A percentile compares a stretch with the other conserved stretches of the same genome.
These are phyloP conservation scores for Dendrostoma leiphaemia DNA, from an alignment of 2,329 filamentous ascomycete genomes.

Conservation along the genomic window DNA sequence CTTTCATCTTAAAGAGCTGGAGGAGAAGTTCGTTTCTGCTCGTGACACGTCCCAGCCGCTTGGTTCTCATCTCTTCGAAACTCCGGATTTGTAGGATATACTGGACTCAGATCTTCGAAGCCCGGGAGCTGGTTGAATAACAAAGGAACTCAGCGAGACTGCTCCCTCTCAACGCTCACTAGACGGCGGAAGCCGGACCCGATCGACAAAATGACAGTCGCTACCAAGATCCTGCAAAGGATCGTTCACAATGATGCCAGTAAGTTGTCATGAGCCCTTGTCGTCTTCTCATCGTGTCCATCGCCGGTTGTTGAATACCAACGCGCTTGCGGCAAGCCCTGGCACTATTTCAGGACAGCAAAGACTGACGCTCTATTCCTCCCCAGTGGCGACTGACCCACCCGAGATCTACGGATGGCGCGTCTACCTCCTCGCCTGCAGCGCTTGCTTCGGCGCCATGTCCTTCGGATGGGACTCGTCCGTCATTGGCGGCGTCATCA, in stretches of 20 bases:
- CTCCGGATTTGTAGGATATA: too few species aligned
- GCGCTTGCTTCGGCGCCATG: slow-evolving; percentile 46
- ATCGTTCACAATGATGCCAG: slow-evolving; percentile 9
- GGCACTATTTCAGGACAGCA: too few species aligned
- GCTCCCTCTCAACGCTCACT: not conserved
- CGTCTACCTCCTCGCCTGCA: slow-evolving; percentile 4
- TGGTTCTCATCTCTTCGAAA: too few species aligned
- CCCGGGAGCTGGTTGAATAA: too few species aligned
- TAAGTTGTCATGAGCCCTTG: not conserved
- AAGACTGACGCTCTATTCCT: not conserved
- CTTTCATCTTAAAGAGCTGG: too few species aligned
- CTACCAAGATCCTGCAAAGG: slow-evolving; percentile 5
- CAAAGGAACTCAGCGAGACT: too few species aligned
- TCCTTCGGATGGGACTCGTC: slow-evolving; percentile 63
- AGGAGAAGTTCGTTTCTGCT: too few species aligned
- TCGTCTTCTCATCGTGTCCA: too few species aligned
- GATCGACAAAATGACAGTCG: not conserved
- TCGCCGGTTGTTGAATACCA: too few species aligned
- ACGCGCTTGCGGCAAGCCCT: too few species aligned
- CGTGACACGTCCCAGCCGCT: too few species aligned
- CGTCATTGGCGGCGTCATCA: slow-evolving; percentile 66
- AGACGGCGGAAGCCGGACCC: not conserved
- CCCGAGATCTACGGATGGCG: not conserved
- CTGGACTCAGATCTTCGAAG: too few species aligned
- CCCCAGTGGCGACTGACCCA: not conserved